phyloP scores from a whole-genome alignment of 257 asterid species.

The Primulina huaijiensis region DNA sequence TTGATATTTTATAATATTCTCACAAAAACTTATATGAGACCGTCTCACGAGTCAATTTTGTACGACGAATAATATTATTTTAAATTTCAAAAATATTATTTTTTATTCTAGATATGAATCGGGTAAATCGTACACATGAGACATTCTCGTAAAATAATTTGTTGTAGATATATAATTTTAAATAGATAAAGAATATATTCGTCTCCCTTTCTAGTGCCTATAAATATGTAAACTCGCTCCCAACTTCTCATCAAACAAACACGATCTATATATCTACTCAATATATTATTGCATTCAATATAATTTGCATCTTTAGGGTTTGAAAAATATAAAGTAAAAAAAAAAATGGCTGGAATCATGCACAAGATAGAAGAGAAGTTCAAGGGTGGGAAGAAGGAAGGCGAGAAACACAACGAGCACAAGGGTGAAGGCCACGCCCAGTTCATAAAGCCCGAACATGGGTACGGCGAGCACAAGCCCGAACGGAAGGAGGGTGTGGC shows the following conservation, averaged over 20 bases:
- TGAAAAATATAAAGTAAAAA: no score
- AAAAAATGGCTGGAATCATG: constrained; percentile 47
- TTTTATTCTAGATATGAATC: no score
- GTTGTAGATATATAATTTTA: background rate
- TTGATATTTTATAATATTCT: no score
- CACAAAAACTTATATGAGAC: no score
- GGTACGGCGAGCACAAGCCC: constrained; percentile 19
- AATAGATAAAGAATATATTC: background rate
- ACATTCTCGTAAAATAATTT: no score
- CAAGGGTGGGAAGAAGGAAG: constrained; percentile 32
- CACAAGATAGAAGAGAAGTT: constrained; percentile 44
- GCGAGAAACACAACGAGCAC: constrained; percentile 30
- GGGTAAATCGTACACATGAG: no score
- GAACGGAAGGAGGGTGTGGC: constrained; percentile 16
- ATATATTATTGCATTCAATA: background rate
- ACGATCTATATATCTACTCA: background rate
- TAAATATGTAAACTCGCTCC: background rate
- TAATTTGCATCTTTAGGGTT: background rate
- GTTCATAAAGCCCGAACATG: background rate
- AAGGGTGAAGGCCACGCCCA: background rate
- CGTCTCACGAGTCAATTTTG: no score
- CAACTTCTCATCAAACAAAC: constrained; percentile 4
- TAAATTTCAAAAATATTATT: no score
- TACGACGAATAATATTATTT: no score
- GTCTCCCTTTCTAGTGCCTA: background rate